Conservation (phyloP, 2,329 filamentous ascomycete genomes). For the Lachnellula subtilissima region DNA sequence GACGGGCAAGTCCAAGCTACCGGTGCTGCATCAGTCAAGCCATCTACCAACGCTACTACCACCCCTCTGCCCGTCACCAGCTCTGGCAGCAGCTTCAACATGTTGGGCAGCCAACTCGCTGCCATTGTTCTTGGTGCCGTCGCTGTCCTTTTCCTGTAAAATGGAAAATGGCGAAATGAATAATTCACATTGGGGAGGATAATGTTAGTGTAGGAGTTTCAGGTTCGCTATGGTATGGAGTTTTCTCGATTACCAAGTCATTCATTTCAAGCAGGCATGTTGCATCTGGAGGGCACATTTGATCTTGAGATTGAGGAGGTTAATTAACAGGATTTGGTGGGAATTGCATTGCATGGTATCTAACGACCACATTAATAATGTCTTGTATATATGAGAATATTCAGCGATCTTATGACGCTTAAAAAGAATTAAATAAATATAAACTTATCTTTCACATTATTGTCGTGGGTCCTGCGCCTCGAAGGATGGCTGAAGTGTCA, state of each 20-base stretch:
- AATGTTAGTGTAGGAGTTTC: background rate
- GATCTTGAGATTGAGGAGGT: too few species aligned
- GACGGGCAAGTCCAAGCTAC: slow-evolving; percentile 46
- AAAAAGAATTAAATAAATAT: too few species aligned
- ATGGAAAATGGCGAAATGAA: background rate
- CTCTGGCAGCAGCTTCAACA: slow-evolving; percentile 31
- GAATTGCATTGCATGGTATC: too few species aligned
- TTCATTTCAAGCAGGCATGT: too few species aligned
- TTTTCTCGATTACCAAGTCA: background rate
- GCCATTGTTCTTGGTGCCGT: slow-evolving; percentile 1
- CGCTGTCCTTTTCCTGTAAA: slow-evolving; percentile 15
- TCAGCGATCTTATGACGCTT: too few species aligned
- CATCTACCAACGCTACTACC: slow-evolving; percentile 22
- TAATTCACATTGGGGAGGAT: background rate
- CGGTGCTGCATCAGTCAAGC: slow-evolving; percentile 29
- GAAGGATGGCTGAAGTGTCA: too few species aligned
- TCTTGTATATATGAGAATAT: too few species aligned
- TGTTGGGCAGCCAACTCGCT: slow-evolving; percentile 2
- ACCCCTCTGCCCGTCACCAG: background rate
- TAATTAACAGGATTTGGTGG: too few species aligned
- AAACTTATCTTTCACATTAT: too few species aligned
- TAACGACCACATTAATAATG: too few species aligned
- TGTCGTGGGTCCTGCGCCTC: too few species aligned
- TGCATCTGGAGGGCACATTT: too few species aligned
- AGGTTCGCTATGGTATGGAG: background rate